Conservation (phyloP, 805 yeast genomes). For the Cyberlindnera mycetangii region DNA sequence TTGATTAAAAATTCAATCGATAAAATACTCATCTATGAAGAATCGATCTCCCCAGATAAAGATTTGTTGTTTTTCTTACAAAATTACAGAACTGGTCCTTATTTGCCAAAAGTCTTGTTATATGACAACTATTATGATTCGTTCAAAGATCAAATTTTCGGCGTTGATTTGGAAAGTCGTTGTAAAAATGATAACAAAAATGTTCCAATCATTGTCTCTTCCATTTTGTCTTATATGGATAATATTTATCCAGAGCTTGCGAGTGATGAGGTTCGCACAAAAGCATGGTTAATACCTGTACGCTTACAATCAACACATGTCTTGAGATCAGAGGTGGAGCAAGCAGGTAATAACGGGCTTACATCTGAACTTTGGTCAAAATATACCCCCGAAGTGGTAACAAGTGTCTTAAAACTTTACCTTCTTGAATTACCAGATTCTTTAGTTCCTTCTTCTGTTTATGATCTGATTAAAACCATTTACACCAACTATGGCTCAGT, state of each 20-base stretch:
- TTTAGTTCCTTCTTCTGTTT: constrained; percentile 58
- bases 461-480: constrained; percentile 65
- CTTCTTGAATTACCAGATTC: constrained; percentile 80
- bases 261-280: constrained; percentile 64
- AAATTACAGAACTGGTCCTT: constrained; percentile 69
- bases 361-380: constrained; percentile 29
- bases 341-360: constrained; percentile 42
- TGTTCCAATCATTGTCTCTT: constrained; percentile 66
- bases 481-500: constrained; percentile 49
- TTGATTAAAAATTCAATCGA: constrained; percentile 58
- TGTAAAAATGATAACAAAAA: constrained; percentile 68
- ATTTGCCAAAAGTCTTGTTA: constrained; percentile 65
- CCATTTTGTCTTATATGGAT: constrained; percentile 66
- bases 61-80: constrained; percentile 68
- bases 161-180: constrained; percentile 70
- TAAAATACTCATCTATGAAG: constrained; percentile 60
- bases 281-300: constrained; percentile 67
- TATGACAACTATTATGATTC: constrained; percentile 81
- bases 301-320: constrained; percentile 59
- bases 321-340: constrained; percentile 56
- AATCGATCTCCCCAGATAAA: constrained; percentile 63
- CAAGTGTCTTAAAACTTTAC: constrained; percentile 69
- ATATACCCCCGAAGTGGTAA: constrained; percentile 53
- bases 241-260: constrained; percentile 63
- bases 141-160: constrained; percentile 68